phyloP scores from a whole-genome alignment of 2,329 filamentous ascomycete species.

The Orbilia brochopaga region DNA sequence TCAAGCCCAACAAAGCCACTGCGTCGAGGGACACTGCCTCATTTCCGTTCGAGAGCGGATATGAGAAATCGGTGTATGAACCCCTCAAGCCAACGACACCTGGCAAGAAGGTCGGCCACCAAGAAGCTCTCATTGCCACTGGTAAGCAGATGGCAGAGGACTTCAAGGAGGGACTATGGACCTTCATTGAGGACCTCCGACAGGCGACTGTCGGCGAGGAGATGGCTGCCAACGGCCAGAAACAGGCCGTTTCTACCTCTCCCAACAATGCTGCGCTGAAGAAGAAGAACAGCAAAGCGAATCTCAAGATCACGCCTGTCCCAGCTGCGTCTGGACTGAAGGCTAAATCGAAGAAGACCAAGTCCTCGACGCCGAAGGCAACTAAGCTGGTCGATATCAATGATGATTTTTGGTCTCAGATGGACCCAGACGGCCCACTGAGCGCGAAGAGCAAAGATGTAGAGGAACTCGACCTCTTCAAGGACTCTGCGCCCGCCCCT shows the following conservation, averaged over 20 bases:
- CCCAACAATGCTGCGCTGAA: slow-evolving; percentile 52
- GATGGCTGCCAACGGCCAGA: slow-evolving; percentile 67
- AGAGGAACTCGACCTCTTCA: slow-evolving; percentile 41
- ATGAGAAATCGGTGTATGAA: slow-evolving; percentile 46
- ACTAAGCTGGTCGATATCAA: slow-evolving; percentile 59
- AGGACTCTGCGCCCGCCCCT: slow-evolving; percentile 23
- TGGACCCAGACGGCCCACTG: slow-evolving; percentile 61
- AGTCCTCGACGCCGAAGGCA: slow-evolving; percentile 58
- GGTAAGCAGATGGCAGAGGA: slow-evolving; percentile 85
- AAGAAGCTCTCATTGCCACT: slow-evolving; percentile 64
- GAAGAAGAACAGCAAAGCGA: slow-evolving; percentile 58
- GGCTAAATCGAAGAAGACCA: slow-evolving; percentile 55
- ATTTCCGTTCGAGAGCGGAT: slow-evolving; percentile 36
- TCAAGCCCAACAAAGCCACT: slow-evolving; percentile 37
- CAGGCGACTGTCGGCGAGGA: slow-evolving; percentile 97
- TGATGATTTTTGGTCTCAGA: slow-evolving; percentile 63
- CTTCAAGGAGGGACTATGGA: slow-evolving; percentile 86
- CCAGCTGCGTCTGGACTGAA: slow-evolving; percentile 50
- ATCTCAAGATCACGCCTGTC: slow-evolving; percentile 52
- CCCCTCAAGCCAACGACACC: slow-evolving; percentile 20
- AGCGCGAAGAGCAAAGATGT: slow-evolving; percentile 40
- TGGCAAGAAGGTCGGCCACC: slow-evolving; percentile 49
- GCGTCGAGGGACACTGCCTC: slow-evolving; percentile 30
- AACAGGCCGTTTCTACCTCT: slow-evolving; percentile 18
- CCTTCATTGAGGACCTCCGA: slow-evolving; percentile 91